Evolutionary conservation across 306 rosid species (phyloP), one percentile per base, ranked within the genome.

Genomic region (Cicer cuneatum): DNA sequence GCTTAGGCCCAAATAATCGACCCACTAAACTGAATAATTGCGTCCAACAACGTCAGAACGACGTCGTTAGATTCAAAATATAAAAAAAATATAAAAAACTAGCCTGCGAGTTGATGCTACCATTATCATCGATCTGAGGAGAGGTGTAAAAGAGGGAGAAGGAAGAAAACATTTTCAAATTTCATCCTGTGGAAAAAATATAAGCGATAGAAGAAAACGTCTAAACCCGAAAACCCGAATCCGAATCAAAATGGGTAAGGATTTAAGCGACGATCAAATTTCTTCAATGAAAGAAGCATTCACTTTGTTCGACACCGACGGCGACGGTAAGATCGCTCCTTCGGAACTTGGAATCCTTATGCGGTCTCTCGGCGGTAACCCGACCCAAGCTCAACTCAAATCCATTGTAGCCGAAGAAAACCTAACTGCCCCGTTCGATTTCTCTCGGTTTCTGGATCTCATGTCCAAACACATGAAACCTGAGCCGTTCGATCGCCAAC

Each of bases 281-380:
- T 85, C 92, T 14, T 90, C 99, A 1, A 95, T 95, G 98, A 92
- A 86, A 73, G 96, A 92, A 85, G 99, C 99, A 8, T 95, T 95
- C 95, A 85, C 89, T 9, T 93, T 95, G 46, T 95, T 95, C 80
- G 98, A 92, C 67, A 86, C 97, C 5, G 96, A 90, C 82, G 85
- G 86, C 10, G 92, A 92, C 58, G 99, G 99, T 8, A 82, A 85
- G 89, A 90, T 95, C 87, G 96, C 99, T 4, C 97, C 98, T 1
- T 92, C 98, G n/a, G 99, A 95, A 74, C 89, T 95, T 0, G 99
- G 99, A 59, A 95, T 95, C 85, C 96, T 95, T 21, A 95, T 95
- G 99, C 89, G 99, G 0, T 95, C 97, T 4, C 90, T 95, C 7
- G 99, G 98, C 0, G 99, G 98, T 0, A 95, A 95, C 86, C 99